Evolutionary conservation across 2,329 filamentous ascomycete species (phyloP), one percentile per base, ranked within the genome.

Genomic region (Ciborinia camelliae): DNA sequence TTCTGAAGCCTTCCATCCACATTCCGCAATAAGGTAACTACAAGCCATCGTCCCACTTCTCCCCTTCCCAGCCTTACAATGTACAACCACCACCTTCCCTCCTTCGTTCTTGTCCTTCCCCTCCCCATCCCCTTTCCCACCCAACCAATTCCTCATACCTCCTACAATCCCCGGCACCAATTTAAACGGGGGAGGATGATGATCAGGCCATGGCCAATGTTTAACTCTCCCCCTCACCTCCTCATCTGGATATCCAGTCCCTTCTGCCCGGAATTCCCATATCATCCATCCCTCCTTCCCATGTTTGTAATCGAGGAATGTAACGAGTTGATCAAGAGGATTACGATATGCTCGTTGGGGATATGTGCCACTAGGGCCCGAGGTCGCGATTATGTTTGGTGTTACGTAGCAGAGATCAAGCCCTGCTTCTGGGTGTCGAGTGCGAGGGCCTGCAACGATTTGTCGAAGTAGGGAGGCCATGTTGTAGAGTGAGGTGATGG

Each of bases 51-150:
- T 97, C 4, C 95, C 95, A 69, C 91, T 96, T 59, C 95, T 84
- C 1, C 95, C 95, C 77, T 99, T 99, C 3, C 95, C 95, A 1
- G 95, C 95, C 76, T 98, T 98, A 81, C 95, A 98, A 77, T 99
- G 95, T 9, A 98, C 92, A 8, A 98, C 93, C 0, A 89, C 89
- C 0, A 98, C 91, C 41, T 92, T 82, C 45, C 73, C 64, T 4
- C 72, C 70, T 15, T 62, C 67, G 45, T 71, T 66, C n/a, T 75
- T 62, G 18, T 71, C 71, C 54, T 75, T 73, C 18, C 52, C 39
- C 28, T 55, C 50, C n/a, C 63, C 57, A 53, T 65, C 61, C 2
- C 79, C 71, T 15, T 59, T 81, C 80, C 18, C 83, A 83, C 54
- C 83, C 80, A 62, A 96, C 92, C 94, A 98, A 73, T 94, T 91